Evolutionary conservation across 2,329 filamentous ascomycete genomes (phyloP), one percentile per base, ranked within the genome.

Genomic region (Emydomyces testavorans): DNA sequence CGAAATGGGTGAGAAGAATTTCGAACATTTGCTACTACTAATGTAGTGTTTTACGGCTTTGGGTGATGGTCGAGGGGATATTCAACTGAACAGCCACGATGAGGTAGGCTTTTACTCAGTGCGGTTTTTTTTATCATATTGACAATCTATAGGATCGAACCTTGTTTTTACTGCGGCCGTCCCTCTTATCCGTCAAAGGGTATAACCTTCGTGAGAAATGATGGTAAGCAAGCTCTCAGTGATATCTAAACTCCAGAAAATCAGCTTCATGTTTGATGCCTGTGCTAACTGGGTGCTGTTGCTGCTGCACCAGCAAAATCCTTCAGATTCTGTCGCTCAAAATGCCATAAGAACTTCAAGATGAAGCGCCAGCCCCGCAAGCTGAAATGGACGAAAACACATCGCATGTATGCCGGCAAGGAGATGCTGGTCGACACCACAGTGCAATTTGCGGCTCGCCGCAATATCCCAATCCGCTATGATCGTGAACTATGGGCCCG

Each of bases 361-460:
- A 94, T 94, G 86, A 94, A 94, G 83, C 82, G 92, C 57, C 95
- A 95, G 71, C 89, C 90, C 32, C 82, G 90, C 66, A 94, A 95
- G 70, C 79, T 96, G 59, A 92, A 88, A 70, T 95, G 90, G 92
- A 95, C 89, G 53, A 94, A 95, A 75, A 80, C 86, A 45, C 90
- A 89, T 77, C 83, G 88, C 62, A 82, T 82, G 64, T 78, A 82
- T 15, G 82, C 84, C 50, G 86, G 86, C 71, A 92, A 88, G 72
- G 78, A 80, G 68, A 81, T 94, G 87, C 85, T 85, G 49, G 89
- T 96, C 68, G 92, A 98, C 75, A 84, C 80, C 60, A 94, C 90
- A 28, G 81, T 98, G 52, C 83, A 87, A 62, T 94, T 96, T 70
- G 84, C 86, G 53, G 85, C 87, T 57, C 84, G 87, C 63, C 85